Evolutionary conservation across 352 stramenopile genomes (phyloP), one percentile per base, ranked within the genome.

Genomic region (Achlya hypogyna): DNA sequence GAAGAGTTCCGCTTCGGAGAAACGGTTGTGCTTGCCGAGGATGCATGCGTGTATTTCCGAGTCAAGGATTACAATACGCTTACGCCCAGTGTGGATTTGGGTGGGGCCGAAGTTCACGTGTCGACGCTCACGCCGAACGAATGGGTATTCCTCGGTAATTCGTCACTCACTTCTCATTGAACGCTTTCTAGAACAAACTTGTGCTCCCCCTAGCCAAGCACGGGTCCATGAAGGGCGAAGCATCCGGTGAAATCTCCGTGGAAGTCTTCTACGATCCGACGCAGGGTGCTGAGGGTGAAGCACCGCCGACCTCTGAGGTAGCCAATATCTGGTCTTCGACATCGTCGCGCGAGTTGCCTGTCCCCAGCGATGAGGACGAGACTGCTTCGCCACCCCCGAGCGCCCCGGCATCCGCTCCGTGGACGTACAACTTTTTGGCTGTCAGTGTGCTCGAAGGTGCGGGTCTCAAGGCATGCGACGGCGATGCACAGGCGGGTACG

Each of bases 401-500:
- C 29, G 40, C 40, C 49, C 2, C 35, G 16, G 59, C 45, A 18
- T 16, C 45, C 4, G 28, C 62, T 49, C 18, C 62, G 6, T 69
- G 47, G 51, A 63, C 62, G 29, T 68, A 79, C 22, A 89, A 89
- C 75, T 83, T 76, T 32, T 75, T 86, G 43, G 78, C 89, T 8
- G 78, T 91, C 42, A 86, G 79, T 53, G 69, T 91, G 38, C 60
- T 91, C 3, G 81, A 91, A 63, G 83, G 66, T 1, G 77, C 74
- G 16, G 78, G 78, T 0, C 51, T 91, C 20, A 63, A 81, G 12
- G 78, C 81, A 16, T 76, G 71, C 68, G 81, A 89, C 32, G 81
- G 80, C 27, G 78, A 74, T 18, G 81, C 80, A 0, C 74, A 74
- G 29, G 75, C 82, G 22, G 78, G 78, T 18, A 79, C 82, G 1